phyloP scores from a whole-genome alignment of 495 filamentous ascomycete species.

The Delitschia confertaspora region DNA sequence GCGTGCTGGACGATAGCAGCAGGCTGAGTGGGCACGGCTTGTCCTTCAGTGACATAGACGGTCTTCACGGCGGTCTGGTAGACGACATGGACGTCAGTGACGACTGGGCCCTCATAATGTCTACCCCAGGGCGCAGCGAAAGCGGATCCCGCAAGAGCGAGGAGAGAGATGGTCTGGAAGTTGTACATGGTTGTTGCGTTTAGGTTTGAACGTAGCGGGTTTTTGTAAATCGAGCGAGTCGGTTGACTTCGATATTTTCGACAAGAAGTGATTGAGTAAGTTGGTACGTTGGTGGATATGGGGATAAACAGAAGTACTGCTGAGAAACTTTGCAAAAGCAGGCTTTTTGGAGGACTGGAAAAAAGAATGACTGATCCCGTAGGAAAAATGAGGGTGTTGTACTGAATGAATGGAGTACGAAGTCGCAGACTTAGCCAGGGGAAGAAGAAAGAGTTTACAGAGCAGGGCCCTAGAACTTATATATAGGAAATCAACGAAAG shows the following conservation, averaged over 20 bases:
- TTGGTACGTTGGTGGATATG: slow-evolving; percentile 6
- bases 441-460: too few species aligned
- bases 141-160: slow-evolving; percentile 7
- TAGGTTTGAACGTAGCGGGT: neutral
- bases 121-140: slow-evolving; percentile 2
- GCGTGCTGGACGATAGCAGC: neutral
- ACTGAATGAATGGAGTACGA: slow-evolving; percentile 14
- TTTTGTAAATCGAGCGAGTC: too few species aligned
- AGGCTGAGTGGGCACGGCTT: neutral
- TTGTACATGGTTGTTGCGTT: slow-evolving; percentile 3
- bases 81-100: slow-evolving; percentile 3
- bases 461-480: too few species aligned
- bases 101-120: too few species aligned
- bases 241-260: too few species aligned
- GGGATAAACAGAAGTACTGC: too few species aligned
- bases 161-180: neutral
- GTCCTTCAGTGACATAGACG: neutral
- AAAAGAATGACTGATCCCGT: slow-evolving; percentile 2
- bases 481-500: too few species aligned
- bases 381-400: too few species aligned
- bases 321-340: too few species aligned
- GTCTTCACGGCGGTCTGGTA: slow-evolving; percentile 5
- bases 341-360: slow-evolving; percentile 1
- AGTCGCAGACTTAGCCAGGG: slow-evolving; percentile 22
- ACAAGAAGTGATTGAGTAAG: slow-evolving; percentile 1